A percentile compares a stretch with the other conserved stretches of the same genome.
Conservation (phyloP, 2,329 filamentous ascomycete species). For the Neurospora crassa region DNA sequence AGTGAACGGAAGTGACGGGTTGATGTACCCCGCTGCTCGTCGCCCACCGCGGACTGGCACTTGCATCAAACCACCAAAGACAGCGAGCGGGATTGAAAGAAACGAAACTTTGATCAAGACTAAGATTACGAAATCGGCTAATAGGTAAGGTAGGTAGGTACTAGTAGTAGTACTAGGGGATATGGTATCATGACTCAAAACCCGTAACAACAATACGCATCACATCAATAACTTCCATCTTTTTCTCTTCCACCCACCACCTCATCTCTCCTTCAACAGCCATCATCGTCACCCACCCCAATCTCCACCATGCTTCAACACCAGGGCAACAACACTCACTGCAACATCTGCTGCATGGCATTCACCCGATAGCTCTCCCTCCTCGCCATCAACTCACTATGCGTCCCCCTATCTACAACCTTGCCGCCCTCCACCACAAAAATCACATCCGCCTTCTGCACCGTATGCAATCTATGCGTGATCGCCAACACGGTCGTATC, state of each 20-base stretch:
- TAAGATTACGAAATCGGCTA: neutral
- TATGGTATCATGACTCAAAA: neutral
- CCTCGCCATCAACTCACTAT: conserved; percentile 43
- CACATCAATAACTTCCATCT: neutral
- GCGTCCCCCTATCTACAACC: conserved; percentile 41
- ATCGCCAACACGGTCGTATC: conserved; percentile 49
- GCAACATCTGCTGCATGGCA: conserved; percentile 40
- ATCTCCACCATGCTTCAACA: too few relatives aligned
- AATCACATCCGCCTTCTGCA: conserved; percentile 47
- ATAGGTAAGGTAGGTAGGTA: neutral
- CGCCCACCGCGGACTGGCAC: neutral
- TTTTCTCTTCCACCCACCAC: neutral
- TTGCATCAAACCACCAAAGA: neutral
- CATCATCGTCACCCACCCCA: neutral
- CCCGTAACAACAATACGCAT: neutral
- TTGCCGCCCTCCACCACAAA: conserved; percentile 45
- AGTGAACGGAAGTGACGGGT: too few relatives aligned
- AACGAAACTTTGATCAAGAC: neutral
- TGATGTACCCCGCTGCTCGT: neutral
- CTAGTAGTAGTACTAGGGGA: neutral
- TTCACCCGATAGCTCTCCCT: conserved; percentile 44
- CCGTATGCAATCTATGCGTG: conserved; percentile 47
- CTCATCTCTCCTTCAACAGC: neutral
- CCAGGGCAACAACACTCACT: neutral
- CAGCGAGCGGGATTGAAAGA: neutral